Conservation (phyloP, 2,329 filamentous ascomycete species). For the Penicillium capsulatum region DNA sequence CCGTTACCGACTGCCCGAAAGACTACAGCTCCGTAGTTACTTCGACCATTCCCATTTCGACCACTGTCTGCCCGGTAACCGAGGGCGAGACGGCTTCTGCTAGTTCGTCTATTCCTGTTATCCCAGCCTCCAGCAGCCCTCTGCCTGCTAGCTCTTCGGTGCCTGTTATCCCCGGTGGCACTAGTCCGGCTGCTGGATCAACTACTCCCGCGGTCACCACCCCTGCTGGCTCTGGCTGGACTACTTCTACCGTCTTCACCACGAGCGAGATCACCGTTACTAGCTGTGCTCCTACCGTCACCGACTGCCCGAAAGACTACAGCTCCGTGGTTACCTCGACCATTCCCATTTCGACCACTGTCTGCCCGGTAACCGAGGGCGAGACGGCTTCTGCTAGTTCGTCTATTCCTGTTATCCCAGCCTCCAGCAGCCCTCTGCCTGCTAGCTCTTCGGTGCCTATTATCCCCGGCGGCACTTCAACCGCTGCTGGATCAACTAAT, state of each 20-base stretch:
- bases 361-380: constrained; percentile 48
- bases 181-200: neutral
- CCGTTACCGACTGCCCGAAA: constrained; percentile 49
- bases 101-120: too few relatives aligned
- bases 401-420: too few relatives aligned
- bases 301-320: constrained; percentile 51
- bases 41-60: constrained; percentile 54
- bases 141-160: too few relatives aligned
- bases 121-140: too few relatives aligned
- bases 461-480: too few relatives aligned
- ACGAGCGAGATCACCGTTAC: constrained; percentile 38
- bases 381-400: constrained; percentile 19
- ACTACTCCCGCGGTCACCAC: too few relatives aligned
- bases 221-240: too few relatives aligned
- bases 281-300: constrained; percentile 37
- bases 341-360: constrained; percentile 55
- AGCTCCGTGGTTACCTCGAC: constrained; percentile 52
- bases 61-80: constrained; percentile 55
- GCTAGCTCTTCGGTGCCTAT: too few relatives aligned
- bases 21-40: constrained; percentile 49
- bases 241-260: constrained; percentile 35
- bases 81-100: constrained; percentile 19
- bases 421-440: too few relatives aligned
- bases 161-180: too few relatives aligned
- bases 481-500: too few relatives aligned